These are phyloP conservation scores for Emmonsia crescens DNA, from an alignment of 2,329 filamentous ascomycete species.

Conservation along the genomic window DNA sequence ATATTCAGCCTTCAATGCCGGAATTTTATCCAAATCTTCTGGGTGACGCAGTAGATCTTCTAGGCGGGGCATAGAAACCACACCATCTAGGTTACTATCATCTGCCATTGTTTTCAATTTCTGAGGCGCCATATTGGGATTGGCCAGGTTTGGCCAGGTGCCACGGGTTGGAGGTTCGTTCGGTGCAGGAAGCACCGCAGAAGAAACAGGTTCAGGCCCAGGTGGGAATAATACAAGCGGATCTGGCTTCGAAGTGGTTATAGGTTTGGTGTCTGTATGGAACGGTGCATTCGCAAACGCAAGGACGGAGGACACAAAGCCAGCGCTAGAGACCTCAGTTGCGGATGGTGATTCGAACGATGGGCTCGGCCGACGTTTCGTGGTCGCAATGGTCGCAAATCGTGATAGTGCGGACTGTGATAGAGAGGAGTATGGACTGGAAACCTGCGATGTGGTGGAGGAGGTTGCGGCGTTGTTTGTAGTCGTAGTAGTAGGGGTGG, in stretches of 20 bases:
- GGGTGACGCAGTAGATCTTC: conserved; percentile 88
- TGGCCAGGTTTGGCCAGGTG: not conserved
- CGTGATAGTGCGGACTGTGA: not conserved
- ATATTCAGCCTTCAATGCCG: conserved; percentile 81
- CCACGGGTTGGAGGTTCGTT: not conserved
- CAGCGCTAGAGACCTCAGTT: not conserved
- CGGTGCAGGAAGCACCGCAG: not conserved
- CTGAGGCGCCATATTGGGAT: not conserved
- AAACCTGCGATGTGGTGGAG: not conserved
- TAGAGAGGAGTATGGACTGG: not conserved
- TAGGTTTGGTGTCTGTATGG: not conserved
- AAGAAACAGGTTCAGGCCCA: not conserved
- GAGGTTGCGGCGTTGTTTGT: not conserved
- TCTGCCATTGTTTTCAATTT: conserved; percentile 23
- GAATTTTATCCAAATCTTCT: conserved; percentile 94
- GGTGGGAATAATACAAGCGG: conserved; percentile 4
- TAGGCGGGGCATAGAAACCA: conserved; percentile 59
- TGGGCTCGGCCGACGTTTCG: not conserved
- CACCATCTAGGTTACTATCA: conserved; percentile 43
- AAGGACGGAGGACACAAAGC: conserved; percentile 1
- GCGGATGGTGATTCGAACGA: not conserved
- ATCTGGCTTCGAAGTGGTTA: not conserved
- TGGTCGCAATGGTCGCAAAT: not conserved
- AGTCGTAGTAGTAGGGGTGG: not conserved
- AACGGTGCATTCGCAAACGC: conserved; percentile 1